Percentiles rank a stretch among this genome's conserved stretches.
These are phyloP conservation scores for Venturia carpophila DNA, from an alignment of 2,329 filamentous ascomycete genomes.

Conservation along the genomic window DNA sequence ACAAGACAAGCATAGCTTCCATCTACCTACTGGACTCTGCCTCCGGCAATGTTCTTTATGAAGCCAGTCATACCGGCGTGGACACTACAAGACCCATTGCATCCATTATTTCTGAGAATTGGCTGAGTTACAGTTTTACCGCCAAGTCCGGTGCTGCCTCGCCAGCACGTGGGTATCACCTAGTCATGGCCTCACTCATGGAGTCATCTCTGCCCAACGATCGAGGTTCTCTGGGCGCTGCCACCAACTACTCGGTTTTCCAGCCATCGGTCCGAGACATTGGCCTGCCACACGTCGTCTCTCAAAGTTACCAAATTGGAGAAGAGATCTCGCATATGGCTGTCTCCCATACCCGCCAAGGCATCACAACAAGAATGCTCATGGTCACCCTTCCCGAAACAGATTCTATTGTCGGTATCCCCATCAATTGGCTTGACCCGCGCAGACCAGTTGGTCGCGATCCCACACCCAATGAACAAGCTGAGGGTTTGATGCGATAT, in stretches of 20 bases:
- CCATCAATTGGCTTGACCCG: slow-evolving; percentile 72
- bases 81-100: slow-evolving; percentile 67
- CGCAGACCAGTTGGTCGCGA: slow-evolving; percentile 80
- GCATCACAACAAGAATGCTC: slow-evolving; percentile 76
- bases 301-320: slow-evolving; percentile 73
- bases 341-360: slow-evolving; percentile 84
- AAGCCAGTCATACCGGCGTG: slow-evolving; percentile 62
- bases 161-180: slow-evolving; percentile 74
- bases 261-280: slow-evolving; percentile 52
- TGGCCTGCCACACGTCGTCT: slow-evolving; percentile 64
- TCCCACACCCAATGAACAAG: slow-evolving; percentile 66
- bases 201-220: slow-evolving; percentile 79
- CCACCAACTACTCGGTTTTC: slow-evolving; percentile 70
- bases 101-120: slow-evolving; percentile 84
- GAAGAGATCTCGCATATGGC: slow-evolving; percentile 71
- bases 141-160: slow-evolving; percentile 39
- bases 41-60: slow-evolving; percentile 71
- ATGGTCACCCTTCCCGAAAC: slow-evolving; percentile 68
- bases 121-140: slow-evolving; percentile 78
- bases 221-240: slow-evolving; percentile 65
- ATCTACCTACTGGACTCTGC: slow-evolving; percentile 80
- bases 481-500: slow-evolving; percentile 78
- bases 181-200: slow-evolving; percentile 81
- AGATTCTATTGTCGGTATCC: slow-evolving; percentile 70
- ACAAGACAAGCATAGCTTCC: slow-evolving; percentile 51